A percentile compares a stretch with the other conserved stretches of the same genome.
Conservation (phyloP, 257 asterid species). For the Solanum virginianum region DNA sequence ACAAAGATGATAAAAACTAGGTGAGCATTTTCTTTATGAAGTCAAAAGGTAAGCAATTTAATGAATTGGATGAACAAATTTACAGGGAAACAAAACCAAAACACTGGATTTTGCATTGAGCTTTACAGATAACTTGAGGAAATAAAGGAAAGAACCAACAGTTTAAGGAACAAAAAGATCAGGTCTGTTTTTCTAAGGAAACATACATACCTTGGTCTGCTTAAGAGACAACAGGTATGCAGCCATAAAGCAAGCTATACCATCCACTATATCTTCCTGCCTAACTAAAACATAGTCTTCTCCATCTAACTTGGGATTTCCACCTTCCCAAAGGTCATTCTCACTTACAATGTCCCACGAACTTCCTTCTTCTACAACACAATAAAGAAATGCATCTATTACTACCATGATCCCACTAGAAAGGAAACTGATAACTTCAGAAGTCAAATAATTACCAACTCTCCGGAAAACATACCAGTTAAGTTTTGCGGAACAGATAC, state of each 20-base stretch:
- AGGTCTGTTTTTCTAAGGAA: background rate
- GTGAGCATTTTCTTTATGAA: background rate
- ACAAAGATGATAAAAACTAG: background rate
- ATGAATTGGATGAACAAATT: background rate
- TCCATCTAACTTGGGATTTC: conserved; percentile 34
- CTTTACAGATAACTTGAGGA: background rate
- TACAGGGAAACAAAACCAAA: background rate
- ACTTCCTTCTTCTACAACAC: conserved; percentile 66
- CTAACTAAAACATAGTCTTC: conserved; percentile 90
- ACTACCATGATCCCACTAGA: background rate
- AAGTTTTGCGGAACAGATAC: conserved; percentile 52
- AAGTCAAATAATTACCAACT: background rate
- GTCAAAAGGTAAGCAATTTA: background rate
- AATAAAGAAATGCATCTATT: background rate
- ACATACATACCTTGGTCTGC: conserved; percentile 62
- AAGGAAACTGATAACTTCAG: background rate
- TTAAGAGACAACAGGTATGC: conserved; percentile 78
- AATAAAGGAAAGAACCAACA: background rate
- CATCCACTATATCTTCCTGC: conserved; percentile 95
- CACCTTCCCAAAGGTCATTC: conserved; percentile 89
- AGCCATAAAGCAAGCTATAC: conserved; percentile 98
- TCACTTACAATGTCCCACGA: conserved; percentile 93
- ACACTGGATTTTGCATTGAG: background rate
- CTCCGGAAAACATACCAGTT: conserved; percentile 35
- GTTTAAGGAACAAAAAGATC: background rate